Percentiles rank a stretch among this genome's conserved stretches.
Evolutionary conservation across 2,329 filamentous ascomycete genomes (phyloP).

Genomic region (Acrodontium crateriforme): DNA sequence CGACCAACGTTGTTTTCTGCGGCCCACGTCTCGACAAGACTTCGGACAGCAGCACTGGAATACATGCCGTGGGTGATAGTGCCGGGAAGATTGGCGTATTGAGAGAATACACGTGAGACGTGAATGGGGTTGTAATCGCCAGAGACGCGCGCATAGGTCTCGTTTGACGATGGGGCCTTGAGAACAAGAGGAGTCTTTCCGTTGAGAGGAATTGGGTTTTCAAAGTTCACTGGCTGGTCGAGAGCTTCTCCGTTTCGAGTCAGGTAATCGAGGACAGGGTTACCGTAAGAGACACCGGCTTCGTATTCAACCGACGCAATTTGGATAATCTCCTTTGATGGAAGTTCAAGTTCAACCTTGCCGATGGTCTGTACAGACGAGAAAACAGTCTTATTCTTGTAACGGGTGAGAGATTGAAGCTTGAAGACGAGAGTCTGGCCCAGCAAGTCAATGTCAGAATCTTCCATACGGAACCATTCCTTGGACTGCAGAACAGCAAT

Average conservation of each 20-base stretch:
- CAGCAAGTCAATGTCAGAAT: constrained; percentile 73
- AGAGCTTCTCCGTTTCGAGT: constrained; percentile 81
- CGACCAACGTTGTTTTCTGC: constrained; percentile 97
- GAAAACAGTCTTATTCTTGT: constrained; percentile 89
- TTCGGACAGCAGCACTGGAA: constrained; percentile 89
- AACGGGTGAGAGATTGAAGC: constrained; percentile 76
- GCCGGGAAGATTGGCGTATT: constrained; percentile 86
- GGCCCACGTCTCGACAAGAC: constrained; percentile 95
- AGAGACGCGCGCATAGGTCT: constrained; percentile 94
- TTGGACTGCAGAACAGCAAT: constrained; percentile 90
- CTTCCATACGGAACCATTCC: constrained; percentile 88
- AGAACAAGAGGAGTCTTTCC: constrained; percentile 80
- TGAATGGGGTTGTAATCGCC: constrained; percentile 99
- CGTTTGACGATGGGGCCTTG: constrained; percentile 87
- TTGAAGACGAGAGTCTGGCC: constrained; percentile 94
- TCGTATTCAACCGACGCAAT: constrained; percentile 96
- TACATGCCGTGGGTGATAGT: constrained; percentile 99
- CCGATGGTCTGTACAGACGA: constrained; percentile 84
- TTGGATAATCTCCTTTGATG: constrained; percentile 93
- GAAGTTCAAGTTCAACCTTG: constrained; percentile 83
- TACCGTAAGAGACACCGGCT: constrained; percentile 79
- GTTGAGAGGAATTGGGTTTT: constrained; percentile 90
- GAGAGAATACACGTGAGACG: constrained; percentile 91
- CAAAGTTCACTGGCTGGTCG: constrained; percentile 92
- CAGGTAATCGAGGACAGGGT: constrained; percentile 93